These are phyloP conservation scores for Scutellaria barbata DNA, from an alignment of 257 asterid species.

Conservation along the genomic window DNA sequence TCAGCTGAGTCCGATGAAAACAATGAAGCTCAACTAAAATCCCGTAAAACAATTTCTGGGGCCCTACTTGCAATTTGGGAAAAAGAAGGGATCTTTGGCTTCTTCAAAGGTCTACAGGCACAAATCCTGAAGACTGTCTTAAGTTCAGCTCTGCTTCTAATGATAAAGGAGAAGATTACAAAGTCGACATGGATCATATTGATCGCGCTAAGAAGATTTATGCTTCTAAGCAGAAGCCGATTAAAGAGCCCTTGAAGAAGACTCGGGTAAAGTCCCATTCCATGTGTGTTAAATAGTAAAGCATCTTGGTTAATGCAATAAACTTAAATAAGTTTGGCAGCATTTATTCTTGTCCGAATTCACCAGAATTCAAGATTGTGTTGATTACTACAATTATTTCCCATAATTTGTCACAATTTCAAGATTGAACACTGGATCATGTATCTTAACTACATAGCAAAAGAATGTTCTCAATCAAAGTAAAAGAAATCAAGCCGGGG, in stretches of 20 bases:
- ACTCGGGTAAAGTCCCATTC: slow-evolving; percentile 4
- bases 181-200: slow-evolving; percentile 78
- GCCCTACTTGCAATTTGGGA: slow-evolving; percentile 66
- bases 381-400: neutral
- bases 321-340: slow-evolving; percentile 12
- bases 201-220: slow-evolving; percentile 61
- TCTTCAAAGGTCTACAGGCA: slow-evolving; percentile 86
- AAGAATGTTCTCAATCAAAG: slow-evolving; percentile 22
- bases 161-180: slow-evolving; percentile 88
- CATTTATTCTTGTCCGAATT: neutral
- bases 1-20: slow-evolving; percentile 70
- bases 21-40: slow-evolving; percentile 32
- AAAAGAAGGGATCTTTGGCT: slow-evolving; percentile 77
- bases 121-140: slow-evolving; percentile 87
- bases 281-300: slow-evolving; percentile 15
- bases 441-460: slow-evolving; percentile 7
- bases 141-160: slow-evolving; percentile 82
- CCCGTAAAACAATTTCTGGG: slow-evolving; percentile 64
- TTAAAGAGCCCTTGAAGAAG: slow-evolving; percentile 57
- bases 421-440: neutral
- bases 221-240: slow-evolving; percentile 53
- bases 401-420: neutral
- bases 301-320: slow-evolving; percentile 23
- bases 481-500: slow-evolving; percentile 21
- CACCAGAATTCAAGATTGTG: slow-evolving; percentile 7